Base-by-base conservation (phyloP, 2,329 filamentous ascomycete species). In the Penicillium sp. region DNA sequence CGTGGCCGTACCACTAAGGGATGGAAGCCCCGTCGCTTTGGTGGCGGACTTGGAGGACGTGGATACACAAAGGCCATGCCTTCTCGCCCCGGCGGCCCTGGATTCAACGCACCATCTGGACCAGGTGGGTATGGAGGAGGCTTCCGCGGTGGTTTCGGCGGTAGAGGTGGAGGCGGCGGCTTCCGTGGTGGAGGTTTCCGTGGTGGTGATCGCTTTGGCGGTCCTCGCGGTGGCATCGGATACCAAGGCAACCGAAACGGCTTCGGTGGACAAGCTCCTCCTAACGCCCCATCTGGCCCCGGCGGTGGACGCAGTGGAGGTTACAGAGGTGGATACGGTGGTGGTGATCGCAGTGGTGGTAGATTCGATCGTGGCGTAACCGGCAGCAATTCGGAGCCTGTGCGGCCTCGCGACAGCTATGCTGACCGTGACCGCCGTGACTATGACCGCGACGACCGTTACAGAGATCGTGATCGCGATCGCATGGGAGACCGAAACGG, bases 1-100 rank as follows among this genome's bases (percentile, higher is more conserved):
- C 87, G 94, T 69, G 94, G 94, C 63, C 88, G 94, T 64, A 97
- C 94, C 30, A 91, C 97, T 38, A 89, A 90, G 69, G 91, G 89
- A 45, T 99, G 94, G 94, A 89, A 90, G 69, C 94, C 94, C 58
- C 87, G 90, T 63, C 88, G 94, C 60, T 88, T 96, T 48, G 94
- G 93, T 54, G 94, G 94, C 61, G 94, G 94, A 43, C 84, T 97
- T 2, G 94, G 94, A 59, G 93, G 93, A 42, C 87, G 94, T 66
- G 89, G 90, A 61, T 97, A 97, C 75, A 97, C 93, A 53, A 95
- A 93, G 74, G 84, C 87, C 14, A 80, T 85, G 61, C 83, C 88
- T 47, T 80, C 88, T 34, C 85, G 90, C 49, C 90, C 90, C 42
- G 79, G 82, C 60, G 88, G 81, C n/a, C 81, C 82, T 18, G 82